Conservation (phyloP, 345 rosid genomes). For the Angophora floribunda region DNA sequence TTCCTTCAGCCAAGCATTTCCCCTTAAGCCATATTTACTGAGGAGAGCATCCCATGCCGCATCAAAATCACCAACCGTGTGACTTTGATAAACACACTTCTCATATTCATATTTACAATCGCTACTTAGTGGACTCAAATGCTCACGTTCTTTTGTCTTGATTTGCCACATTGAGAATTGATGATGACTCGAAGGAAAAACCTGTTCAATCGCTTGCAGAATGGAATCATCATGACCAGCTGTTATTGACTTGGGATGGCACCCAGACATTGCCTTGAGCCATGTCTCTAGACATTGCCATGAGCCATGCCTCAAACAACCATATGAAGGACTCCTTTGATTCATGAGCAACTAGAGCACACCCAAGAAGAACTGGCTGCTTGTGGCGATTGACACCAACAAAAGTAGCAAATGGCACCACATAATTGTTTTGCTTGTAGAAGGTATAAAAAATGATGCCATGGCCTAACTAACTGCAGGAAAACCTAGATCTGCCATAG, state of each 20-base stretch:
- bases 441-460: slow-evolving; percentile 62
- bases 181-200: slow-evolving; percentile 68
- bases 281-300: no score
- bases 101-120: slow-evolving; percentile 60
- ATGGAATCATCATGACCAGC: slow-evolving; percentile 76
- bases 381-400: slow-evolving; percentile 78
- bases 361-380: slow-evolving; percentile 80
- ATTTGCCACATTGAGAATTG: slow-evolving; percentile 70
- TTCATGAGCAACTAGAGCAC: slow-evolving; percentile 67
- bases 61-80: slow-evolving; percentile 48
- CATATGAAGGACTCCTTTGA: slow-evolving; percentile 57
- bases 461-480: slow-evolving; percentile 23
- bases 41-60: slow-evolving; percentile 50
- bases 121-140: slow-evolving; percentile 33
- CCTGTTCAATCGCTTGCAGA: slow-evolving; percentile 51
- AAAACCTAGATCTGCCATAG: slow-evolving; percentile 77
- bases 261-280: slow-evolving; percentile 61
- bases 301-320: no score
- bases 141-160: slow-evolving; percentile 48
- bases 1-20: slow-evolving; percentile 54
- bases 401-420: slow-evolving; percentile 69
- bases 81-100: slow-evolving; percentile 52
- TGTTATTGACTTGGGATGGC: slow-evolving; percentile 55
- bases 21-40: slow-evolving; percentile 45
- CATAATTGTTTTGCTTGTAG: slow-evolving; percentile 41